Evolutionary conservation across 495 filamentous ascomycete species (phyloP).

Genomic region (Acidiella bohemica): DNA sequence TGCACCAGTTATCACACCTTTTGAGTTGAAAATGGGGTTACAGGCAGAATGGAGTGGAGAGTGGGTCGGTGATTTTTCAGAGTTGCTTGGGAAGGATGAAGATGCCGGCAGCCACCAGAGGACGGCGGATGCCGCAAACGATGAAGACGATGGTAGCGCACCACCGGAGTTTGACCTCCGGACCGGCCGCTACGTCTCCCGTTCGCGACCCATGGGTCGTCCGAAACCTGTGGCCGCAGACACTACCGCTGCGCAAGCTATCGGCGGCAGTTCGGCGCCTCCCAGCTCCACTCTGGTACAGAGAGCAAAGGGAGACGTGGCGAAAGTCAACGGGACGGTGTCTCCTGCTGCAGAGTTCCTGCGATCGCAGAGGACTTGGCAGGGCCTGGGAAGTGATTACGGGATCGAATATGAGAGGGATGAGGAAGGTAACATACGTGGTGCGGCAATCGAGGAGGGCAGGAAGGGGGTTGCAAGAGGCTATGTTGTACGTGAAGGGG

Average conservation of each 20-base stretch:
- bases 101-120: slow-evolving; percentile 6
- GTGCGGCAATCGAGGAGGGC: slow-evolving; percentile 60
- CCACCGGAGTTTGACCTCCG: slow-evolving; percentile 88
- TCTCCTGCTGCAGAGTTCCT: slow-evolving; percentile 87
- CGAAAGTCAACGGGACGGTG: slow-evolving; percentile 61
- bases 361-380: slow-evolving; percentile 73
- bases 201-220: slow-evolving; percentile 60
- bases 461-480: slow-evolving; percentile 81
- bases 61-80: slow-evolving; percentile 35
- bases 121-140: slow-evolving; percentile 16
- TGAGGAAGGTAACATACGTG: slow-evolving; percentile 37
- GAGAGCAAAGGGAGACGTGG: slow-evolving; percentile 56
- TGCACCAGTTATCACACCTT: slow-evolving; percentile 79
- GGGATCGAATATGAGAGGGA: slow-evolving; percentile 46
- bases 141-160: slow-evolving; percentile 37
- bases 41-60: slow-evolving; percentile 43
- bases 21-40: slow-evolving; percentile 68
- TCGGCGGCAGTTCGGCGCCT: neutral
- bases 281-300: slow-evolving; percentile 36
- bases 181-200: slow-evolving; percentile 72
- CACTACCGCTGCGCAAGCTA: slow-evolving; percentile 10
- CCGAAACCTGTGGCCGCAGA: slow-evolving; percentile 7
- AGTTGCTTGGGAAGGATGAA: slow-evolving; percentile 21
- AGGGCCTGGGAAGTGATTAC: slow-evolving; percentile 81
- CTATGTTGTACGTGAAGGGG: slow-evolving; percentile 56